Evolutionary conservation across 1,284 basidiomycete genomes (phyloP).

Genomic region (Ceratobasidium sp.): DNA sequence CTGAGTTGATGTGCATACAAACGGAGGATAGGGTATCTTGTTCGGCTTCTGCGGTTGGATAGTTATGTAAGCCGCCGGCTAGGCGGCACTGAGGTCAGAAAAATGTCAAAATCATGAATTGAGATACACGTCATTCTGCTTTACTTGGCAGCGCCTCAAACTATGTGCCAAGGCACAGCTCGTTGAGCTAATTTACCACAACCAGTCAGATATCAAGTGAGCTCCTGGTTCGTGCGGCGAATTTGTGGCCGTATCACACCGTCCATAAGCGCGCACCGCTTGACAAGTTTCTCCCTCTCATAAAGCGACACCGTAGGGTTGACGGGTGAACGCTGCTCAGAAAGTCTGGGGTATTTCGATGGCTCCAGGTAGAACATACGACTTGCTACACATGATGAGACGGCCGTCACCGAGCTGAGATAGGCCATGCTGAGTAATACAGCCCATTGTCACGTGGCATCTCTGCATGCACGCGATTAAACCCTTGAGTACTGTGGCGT

Average conservation of each 20-base stretch:
- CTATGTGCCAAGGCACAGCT: neutral
- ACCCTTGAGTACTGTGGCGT: no score
- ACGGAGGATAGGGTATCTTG: no score
- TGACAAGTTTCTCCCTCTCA: neutral
- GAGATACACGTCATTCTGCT: neutral
- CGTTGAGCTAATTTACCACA: neutral
- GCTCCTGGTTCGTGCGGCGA: neutral
- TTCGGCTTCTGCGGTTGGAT: no score
- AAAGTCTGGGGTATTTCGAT: neutral
- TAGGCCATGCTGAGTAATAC: no score
- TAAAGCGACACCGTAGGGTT: neutral
- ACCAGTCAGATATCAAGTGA: neutral
- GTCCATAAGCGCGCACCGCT: neutral
- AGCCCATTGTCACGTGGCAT: no score
- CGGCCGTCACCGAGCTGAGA: no score
- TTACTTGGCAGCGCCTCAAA: neutral
- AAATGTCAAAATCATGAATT: neutral
- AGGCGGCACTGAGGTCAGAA: neutral
- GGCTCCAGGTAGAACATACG: neutral
- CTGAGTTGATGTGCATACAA: no score
- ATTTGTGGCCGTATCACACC: neutral
- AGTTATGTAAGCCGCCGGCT: neutral
- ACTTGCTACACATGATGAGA: neutral
- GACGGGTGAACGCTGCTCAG: no score
- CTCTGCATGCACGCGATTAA: no score